A percentile compares a stretch with the other conserved stretches of the same genome.
Conservation (phyloP, 176 grass and related monocot genomes). For the Musa troglodytarum region DNA sequence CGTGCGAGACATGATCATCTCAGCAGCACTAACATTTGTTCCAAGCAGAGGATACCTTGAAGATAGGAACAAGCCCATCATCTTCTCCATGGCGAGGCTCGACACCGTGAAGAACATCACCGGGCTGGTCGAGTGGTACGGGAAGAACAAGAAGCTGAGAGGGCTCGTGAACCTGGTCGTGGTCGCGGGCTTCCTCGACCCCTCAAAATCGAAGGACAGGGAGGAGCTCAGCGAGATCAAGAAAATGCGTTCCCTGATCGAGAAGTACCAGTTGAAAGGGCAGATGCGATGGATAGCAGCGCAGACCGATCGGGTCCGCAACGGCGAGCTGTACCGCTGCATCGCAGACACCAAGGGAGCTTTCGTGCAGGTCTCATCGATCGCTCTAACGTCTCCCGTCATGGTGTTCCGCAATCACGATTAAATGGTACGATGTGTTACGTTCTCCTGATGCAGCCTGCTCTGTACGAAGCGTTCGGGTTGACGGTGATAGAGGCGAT, state of each 20-base stretch:
- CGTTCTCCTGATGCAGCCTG: constrained; percentile 54
- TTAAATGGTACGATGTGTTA: neutral
- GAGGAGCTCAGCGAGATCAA: constrained; percentile 96
- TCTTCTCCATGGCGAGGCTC: constrained; percentile 95
- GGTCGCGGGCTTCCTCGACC: constrained; percentile 68
- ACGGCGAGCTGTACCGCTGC: constrained; percentile 84
- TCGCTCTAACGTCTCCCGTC: neutral
- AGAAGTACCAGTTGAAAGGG: constrained; percentile 70
- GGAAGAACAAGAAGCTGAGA: constrained; percentile 74
- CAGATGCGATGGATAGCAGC: constrained; percentile 86
- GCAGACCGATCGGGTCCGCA: constrained; percentile 74
- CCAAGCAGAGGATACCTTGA: constrained; percentile 55
- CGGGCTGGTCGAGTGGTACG: constrained; percentile 86
- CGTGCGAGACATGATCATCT: too few relatives aligned
- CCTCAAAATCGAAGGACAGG: constrained; percentile 80
- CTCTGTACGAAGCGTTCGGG: constrained; percentile 91
- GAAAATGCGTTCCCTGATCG: constrained; percentile 81
- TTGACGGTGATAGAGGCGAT: constrained; percentile 91
- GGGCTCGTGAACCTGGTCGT: constrained; percentile 73
- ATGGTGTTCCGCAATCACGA: too few relatives aligned
- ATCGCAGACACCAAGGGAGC: constrained; percentile 83
- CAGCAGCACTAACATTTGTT: neutral
- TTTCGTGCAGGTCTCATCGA: constrained; percentile 71
- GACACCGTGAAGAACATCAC: constrained; percentile 95
- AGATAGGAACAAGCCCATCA: constrained; percentile 71